A percentile compares a stretch with the other conserved stretches of the same genome.
Evolutionary conservation across 129 eudicot genomes (phyloP).

Genomic region (Saposhnikovia divaricata): DNA sequence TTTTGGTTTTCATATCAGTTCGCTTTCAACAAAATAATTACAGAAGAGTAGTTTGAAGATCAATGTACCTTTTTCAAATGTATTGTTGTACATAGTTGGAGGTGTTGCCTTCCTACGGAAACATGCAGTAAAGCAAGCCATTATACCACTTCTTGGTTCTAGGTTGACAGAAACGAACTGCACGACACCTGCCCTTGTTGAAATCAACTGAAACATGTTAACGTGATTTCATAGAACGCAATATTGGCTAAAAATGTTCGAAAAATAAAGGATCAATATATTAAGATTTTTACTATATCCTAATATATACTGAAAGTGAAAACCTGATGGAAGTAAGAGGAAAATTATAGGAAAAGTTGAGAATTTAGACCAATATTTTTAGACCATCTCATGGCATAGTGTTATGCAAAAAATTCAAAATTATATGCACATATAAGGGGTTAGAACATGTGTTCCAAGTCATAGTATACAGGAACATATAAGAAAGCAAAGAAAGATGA

Average conservation of each 20-base stretch:
- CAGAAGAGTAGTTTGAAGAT: slow-evolving; percentile 2
- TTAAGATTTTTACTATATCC: no score
- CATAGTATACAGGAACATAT: not conserved
- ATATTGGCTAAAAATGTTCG: no score
- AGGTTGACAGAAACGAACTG: slow-evolving; percentile 2
- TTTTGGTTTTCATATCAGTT: not conserved
- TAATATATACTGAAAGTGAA: no score
- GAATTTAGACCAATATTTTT: no score
- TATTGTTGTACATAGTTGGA: slow-evolving; percentile 7
- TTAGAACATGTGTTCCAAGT: no score
- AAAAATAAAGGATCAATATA: no score
- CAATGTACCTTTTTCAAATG: slow-evolving; percentile 40
- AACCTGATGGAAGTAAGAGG: no score
- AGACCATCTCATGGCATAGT: no score
- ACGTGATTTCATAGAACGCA: not conserved
- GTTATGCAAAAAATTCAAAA: no score
- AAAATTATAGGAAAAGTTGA: no score
- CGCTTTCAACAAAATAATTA: not conserved
- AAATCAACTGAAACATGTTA: not conserved
- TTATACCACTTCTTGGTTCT: slow-evolving; percentile 13
- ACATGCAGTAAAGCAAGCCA: slow-evolving; percentile 46
- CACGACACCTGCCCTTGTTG: not conserved
- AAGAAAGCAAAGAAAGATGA: not conserved
- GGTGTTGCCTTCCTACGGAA: slow-evolving; percentile 24
- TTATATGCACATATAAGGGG: no score